Evolutionary conservation across 176 grass and related monocot genomes (phyloP).

Genomic region (Triticum urartu): DNA sequence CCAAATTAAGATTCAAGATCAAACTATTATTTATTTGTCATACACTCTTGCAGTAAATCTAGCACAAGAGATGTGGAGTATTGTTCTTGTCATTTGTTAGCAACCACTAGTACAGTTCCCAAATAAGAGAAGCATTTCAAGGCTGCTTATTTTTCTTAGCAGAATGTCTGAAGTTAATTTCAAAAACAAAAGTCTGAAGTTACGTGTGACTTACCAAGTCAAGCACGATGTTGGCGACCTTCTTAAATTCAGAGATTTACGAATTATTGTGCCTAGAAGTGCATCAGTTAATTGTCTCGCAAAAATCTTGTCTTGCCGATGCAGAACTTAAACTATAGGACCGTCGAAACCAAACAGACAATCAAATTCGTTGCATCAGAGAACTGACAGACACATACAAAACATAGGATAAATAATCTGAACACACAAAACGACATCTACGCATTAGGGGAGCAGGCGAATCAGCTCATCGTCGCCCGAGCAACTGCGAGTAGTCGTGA

Average conservation of each 20-base stretch:
- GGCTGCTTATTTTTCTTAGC: background rate
- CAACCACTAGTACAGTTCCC: background rate
- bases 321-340: too few relatives aligned
- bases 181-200: background rate
- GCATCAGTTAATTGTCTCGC: too few relatives aligned
- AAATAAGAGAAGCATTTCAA: constrained; percentile 16
- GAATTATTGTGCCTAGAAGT: too few relatives aligned
- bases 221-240: background rate
- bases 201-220: background rate
- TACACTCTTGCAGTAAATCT: background rate
- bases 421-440: too few relatives aligned
- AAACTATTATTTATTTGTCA: background rate
- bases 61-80: background rate
- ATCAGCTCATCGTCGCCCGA: background rate
- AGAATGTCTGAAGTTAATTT: background rate
- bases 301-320: too few relatives aligned
- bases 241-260: background rate
- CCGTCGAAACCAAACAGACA: too few relatives aligned
- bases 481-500: constrained; percentile 74
- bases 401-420: too few relatives aligned
- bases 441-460: too few relatives aligned
- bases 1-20: background rate
- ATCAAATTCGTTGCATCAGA: too few relatives aligned
- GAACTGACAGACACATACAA: too few relatives aligned
- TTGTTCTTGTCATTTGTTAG: constrained; percentile 1